phyloP scores from a whole-genome alignment of 2,329 filamentous ascomycete species.

The Fusarium devonianum region DNA sequence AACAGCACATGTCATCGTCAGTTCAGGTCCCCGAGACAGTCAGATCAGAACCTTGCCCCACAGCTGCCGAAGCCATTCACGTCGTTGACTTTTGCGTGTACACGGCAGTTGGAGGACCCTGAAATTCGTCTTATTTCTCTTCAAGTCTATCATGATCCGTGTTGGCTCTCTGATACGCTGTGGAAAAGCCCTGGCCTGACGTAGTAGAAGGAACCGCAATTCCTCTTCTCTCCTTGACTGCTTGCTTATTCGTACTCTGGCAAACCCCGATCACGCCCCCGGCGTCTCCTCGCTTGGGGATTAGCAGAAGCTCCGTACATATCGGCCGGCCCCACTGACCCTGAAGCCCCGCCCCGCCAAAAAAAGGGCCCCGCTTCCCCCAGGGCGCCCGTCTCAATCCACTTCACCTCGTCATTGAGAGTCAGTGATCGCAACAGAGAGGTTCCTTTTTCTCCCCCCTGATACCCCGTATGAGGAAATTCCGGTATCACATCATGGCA shows the following conservation, averaged over 20 bases:
- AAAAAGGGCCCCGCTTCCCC: slow-evolving; percentile 3
- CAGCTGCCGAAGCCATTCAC: slow-evolving; percentile 17
- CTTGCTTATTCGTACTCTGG: background rate
- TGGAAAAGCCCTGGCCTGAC: too few relatives aligned
- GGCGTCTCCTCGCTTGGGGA: slow-evolving; percentile 6
- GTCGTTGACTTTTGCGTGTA: slow-evolving; percentile 15
- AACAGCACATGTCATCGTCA: slow-evolving; percentile 34
- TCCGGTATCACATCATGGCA: background rate
- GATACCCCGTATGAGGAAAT: too few relatives aligned
- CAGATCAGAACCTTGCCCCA: slow-evolving; percentile 18
- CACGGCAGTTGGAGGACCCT: slow-evolving; percentile 22
- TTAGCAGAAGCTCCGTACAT: slow-evolving; percentile 2
- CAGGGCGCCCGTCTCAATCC: too few relatives aligned
- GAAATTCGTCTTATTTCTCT: background rate
- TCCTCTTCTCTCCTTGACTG: background rate
- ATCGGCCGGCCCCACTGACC: slow-evolving; percentile 28
- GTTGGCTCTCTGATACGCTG: too few relatives aligned
- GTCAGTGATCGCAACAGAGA: slow-evolving; percentile 10
- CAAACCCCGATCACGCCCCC: too few relatives aligned
- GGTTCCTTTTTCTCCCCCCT: slow-evolving; percentile 1
- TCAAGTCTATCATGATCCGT: too few relatives aligned
- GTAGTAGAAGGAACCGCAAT: too few relatives aligned
- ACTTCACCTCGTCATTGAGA: slow-evolving; percentile 29
- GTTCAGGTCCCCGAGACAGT: slow-evolving; percentile 15
- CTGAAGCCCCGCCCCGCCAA: slow-evolving; percentile 21